Evolutionary conservation across 2,329 filamentous ascomycete genomes (phyloP).

Genomic region (Diaporthe caulivora): DNA sequence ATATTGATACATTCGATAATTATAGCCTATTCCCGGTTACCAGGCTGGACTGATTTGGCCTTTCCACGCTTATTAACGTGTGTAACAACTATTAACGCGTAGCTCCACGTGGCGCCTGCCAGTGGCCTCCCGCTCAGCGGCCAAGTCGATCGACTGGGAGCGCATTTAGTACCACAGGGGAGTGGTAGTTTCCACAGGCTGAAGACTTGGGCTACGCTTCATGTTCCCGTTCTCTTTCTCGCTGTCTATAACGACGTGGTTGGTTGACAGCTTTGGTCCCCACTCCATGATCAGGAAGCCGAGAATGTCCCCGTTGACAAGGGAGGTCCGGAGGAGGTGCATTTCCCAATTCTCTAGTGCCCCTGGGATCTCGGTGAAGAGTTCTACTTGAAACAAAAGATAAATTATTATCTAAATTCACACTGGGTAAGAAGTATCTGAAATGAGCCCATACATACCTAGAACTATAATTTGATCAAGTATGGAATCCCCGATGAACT

Average conservation of each 20-base stretch:
- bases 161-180: conserved; percentile 80
- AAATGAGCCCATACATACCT: not conserved
- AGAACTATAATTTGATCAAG: conserved; percentile 81
- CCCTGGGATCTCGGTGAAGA: conserved; percentile 60
- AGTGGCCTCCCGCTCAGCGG: conserved; percentile 57
- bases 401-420: no score
- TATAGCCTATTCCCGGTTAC: no score
- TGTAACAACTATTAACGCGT: no score
- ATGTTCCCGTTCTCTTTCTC: conserved; percentile 41
- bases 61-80: no score
- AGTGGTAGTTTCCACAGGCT: conserved; percentile 39
- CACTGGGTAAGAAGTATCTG: no score
- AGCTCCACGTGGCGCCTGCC: conserved; percentile 61
- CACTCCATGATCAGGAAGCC: conserved; percentile 79
- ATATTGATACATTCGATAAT: no score
- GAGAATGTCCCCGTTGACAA: conserved; percentile 85
- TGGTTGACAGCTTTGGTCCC: conserved; percentile 49
- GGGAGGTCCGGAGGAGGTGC: conserved; percentile 79
- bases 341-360: conserved; percentile 69
- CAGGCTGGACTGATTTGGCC: no score
- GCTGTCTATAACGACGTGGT: conserved; percentile 38
- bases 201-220: conserved; percentile 37
- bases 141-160: conserved; percentile 63
- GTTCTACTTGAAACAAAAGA: no score
- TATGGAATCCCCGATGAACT: conserved; percentile 89